Conservation (phyloP, 805 yeast genomes). For the Cyberlindnera petersonii region DNA sequence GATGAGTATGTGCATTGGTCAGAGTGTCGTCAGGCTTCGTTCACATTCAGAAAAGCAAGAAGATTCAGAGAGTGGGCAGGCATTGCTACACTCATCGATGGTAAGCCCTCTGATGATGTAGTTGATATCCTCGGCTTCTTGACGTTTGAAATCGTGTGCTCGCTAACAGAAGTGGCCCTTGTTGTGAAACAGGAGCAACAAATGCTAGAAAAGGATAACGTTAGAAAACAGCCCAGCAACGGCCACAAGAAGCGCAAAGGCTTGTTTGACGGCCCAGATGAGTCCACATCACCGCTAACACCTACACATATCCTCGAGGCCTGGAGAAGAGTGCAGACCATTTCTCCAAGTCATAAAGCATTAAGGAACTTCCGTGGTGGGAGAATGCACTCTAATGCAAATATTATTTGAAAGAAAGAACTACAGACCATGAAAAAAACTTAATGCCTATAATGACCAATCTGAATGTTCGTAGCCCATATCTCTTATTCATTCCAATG, state of each 20-base stretch:
- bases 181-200: conserved; percentile 71
- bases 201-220: conserved; percentile 33
- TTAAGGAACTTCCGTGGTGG: conserved; percentile 63
- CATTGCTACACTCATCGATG: conserved; percentile 74
- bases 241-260: conserved; percentile 50
- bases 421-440: neutral
- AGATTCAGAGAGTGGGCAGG: conserved; percentile 97
- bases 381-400: conserved; percentile 32
- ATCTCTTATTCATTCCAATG: neutral
- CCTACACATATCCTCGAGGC: conserved; percentile 87
- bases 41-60: conserved; percentile 91
- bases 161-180: conserved; percentile 88
- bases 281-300: conserved; percentile 69
- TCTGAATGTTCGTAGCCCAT: no score
- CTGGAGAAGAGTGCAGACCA: conserved; percentile 71
- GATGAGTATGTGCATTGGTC: conserved; percentile 99
- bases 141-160: conserved; percentile 95
- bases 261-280: conserved; percentile 85
- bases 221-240: conserved; percentile 27
- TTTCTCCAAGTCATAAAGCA: conserved; percentile 55
- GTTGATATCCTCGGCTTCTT: conserved; percentile 92
- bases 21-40: conserved; percentile 95
- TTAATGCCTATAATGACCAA: conserved; percentile 3
- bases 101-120: conserved; percentile 93
- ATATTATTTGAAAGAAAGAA: conserved; percentile 28